These are phyloP conservation scores for Neltuma alba DNA, from an alignment of 306 rosid species.

Conservation along the genomic window DNA sequence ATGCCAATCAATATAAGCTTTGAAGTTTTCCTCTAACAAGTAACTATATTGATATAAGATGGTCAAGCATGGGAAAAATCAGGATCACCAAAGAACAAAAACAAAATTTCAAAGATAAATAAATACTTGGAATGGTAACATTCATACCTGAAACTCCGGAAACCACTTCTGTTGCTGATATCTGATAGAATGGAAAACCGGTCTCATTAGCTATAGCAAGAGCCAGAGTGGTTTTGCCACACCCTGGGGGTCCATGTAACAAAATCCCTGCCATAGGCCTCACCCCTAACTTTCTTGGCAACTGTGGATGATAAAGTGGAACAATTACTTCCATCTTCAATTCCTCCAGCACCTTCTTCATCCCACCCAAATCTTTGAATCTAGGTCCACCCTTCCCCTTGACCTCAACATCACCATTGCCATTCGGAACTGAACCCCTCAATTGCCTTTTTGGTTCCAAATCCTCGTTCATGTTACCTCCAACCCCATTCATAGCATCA, in stretches of 20 bases:
- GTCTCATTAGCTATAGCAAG: slow-evolving; percentile 89
- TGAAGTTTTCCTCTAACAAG: not conserved
- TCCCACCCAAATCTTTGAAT: slow-evolving; percentile 78
- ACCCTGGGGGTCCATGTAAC: slow-evolving; percentile 86
- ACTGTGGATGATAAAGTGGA: slow-evolving; percentile 58
- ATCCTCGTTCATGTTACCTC: slow-evolving; percentile 21
- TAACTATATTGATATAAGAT: not conserved
- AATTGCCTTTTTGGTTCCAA: slow-evolving; percentile 20
- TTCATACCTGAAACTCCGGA: slow-evolving; percentile 73
- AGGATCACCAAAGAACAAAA: not conserved
- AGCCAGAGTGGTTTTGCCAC: slow-evolving; percentile 89
- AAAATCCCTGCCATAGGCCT: slow-evolving; percentile 70
- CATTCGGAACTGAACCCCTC: slow-evolving; percentile 25
- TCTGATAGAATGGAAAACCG: slow-evolving; percentile 65
- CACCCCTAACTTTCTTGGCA: slow-evolving; percentile 57
- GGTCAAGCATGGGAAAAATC: not conserved
- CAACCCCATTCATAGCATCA: slow-evolving; percentile 34
- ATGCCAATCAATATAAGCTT: not conserved
- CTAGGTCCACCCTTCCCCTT: slow-evolving; percentile 61
- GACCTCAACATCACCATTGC: slow-evolving; percentile 38
- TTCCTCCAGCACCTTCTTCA: slow-evolving; percentile 63
- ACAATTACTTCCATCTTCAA: slow-evolving; percentile 65
- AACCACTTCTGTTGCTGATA: slow-evolving; percentile 75
- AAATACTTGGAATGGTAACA: not conserved
- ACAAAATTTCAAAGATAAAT: not conserved